Conservation (phyloP, 352 stramenopile species). For the Globisporangium alternatum region DNA sequence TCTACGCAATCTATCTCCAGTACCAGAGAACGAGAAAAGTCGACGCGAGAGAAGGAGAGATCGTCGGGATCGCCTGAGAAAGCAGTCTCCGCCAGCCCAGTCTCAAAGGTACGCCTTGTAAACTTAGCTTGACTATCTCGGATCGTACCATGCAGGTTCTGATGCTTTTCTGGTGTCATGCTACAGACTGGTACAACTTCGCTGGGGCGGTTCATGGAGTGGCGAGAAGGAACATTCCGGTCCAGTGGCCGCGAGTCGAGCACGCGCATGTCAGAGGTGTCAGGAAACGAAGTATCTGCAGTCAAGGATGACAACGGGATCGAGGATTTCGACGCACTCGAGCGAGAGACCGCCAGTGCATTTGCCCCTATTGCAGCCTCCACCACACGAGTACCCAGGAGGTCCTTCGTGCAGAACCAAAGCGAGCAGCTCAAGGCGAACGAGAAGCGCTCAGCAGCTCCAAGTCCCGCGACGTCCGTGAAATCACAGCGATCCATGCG, state of each 20-base stretch:
- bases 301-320: constrained; percentile 14
- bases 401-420: not conserved
- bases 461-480: not conserved
- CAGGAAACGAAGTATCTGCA: not conserved
- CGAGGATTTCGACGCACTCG: constrained; percentile 15
- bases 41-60: constrained; percentile 4
- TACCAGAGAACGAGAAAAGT: not conserved
- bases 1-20: not conserved
- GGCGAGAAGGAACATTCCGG: constrained; percentile 9
- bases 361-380: not conserved
- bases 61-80: constrained; percentile 1
- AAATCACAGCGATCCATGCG: constrained; percentile 13
- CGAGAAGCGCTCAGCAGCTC: constrained; percentile 1
- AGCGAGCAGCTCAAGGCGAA: constrained; percentile 6
- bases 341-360: constrained; percentile 15
- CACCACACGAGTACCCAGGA: not conserved
- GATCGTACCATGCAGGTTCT: too few species aligned
- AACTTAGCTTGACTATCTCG: too few species aligned
- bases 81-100: not conserved
- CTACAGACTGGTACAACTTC: constrained; percentile 3
- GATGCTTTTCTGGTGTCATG: too few species aligned
- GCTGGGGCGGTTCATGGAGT: constrained; percentile 12
- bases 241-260: constrained; percentile 15
- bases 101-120: constrained; percentile 6
- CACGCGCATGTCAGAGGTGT: constrained; percentile 5